Conservation (phyloP, 345 rosid species). For the Melaleuca alternifolia region DNA sequence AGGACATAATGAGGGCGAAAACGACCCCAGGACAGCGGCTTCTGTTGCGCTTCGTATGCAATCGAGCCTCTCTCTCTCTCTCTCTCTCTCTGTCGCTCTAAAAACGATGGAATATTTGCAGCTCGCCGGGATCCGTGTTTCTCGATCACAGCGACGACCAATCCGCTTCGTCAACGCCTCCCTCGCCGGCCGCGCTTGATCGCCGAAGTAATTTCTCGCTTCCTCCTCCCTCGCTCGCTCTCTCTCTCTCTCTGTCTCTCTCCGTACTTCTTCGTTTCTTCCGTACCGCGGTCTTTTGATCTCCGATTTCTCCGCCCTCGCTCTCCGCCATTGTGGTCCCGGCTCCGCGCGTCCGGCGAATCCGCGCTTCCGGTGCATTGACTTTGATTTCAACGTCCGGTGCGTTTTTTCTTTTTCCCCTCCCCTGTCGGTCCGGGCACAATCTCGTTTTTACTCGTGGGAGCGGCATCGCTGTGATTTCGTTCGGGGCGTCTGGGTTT, state of each 20-base stretch:
- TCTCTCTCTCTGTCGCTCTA: background rate
- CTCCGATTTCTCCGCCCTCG: background rate
- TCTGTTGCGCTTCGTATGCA: background rate
- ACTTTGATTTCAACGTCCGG: background rate
- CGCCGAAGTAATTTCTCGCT: constrained; percentile 1
- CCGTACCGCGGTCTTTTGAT: background rate
- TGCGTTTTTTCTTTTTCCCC: background rate
- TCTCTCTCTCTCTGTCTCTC: background rate
- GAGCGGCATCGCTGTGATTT: background rate
- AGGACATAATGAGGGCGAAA: background rate
- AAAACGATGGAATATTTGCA: constrained; percentile 23
- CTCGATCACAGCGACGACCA: constrained; percentile 26
- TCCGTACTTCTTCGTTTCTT: background rate
- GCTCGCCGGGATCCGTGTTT: constrained; percentile 46
- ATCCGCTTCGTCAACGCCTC: constrained; percentile 4
- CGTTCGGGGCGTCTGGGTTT: background rate
- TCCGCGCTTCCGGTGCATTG: background rate
- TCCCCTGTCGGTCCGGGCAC: background rate
- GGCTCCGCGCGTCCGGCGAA: background rate
- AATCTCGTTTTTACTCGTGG: background rate
- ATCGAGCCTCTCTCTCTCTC: background rate
- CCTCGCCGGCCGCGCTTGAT: constrained; percentile 11
- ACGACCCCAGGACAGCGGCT: background rate
- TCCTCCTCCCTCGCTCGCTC: background rate
- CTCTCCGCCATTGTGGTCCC: background rate